These are phyloP conservation scores for Truncatella angustata DNA, from an alignment of 2,329 filamentous ascomycete genomes.

Conservation along the genomic window DNA sequence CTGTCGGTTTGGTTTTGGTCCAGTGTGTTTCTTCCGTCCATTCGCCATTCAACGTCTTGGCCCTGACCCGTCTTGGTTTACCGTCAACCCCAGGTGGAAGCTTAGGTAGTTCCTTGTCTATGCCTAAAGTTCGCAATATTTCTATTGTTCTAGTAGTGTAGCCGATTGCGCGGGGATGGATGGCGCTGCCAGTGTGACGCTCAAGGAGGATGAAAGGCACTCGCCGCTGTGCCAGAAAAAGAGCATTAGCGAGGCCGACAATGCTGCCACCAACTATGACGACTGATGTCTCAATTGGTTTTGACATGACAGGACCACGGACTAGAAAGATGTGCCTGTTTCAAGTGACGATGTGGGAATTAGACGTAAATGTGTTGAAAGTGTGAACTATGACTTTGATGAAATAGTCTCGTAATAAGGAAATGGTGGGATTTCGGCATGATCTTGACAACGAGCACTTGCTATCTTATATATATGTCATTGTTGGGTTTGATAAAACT, in stretches of 20 bases:
- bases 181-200: slow-evolving; percentile 13
- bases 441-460: too few relatives aligned
- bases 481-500: too few relatives aligned
- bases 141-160: slow-evolving; percentile 11
- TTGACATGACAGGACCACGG: not conserved
- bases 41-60: not conserved
- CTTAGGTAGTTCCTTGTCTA: slow-evolving; percentile 6
- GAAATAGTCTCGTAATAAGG: too few relatives aligned
- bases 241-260: slow-evolving; percentile 13
- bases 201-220: slow-evolving; percentile 16
- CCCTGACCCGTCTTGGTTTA: not conserved
- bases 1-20: not conserved
- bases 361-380: too few relatives aligned
- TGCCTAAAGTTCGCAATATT: slow-evolving; percentile 10
- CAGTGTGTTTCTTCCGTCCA: not conserved
- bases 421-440: too few relatives aligned
- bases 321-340: not conserved
- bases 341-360: too few relatives aligned
- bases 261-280: slow-evolving; percentile 11
- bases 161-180: slow-evolving; percentile 14
- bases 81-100: not conserved
- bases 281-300: not conserved
- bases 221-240: slow-evolving; percentile 13
- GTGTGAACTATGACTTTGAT: too few relatives aligned
- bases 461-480: too few relatives aligned